These are phyloP conservation scores for Tuber magnatum DNA, from an alignment of 495 filamentous ascomycete genomes.

Conservation along the genomic window DNA sequence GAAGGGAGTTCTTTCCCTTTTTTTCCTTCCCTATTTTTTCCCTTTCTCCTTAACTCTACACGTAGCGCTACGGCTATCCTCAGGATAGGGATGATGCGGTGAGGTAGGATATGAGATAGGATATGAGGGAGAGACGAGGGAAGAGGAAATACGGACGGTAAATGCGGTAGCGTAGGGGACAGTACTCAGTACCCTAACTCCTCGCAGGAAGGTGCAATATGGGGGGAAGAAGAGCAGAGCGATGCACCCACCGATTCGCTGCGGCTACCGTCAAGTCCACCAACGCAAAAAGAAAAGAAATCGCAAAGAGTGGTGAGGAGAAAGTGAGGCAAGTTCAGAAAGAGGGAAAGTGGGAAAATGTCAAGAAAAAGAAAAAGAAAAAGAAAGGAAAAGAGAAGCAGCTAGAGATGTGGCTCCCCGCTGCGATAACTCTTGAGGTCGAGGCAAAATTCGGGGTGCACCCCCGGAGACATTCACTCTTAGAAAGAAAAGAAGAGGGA, in stretches of 20 bases:
- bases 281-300: not conserved
- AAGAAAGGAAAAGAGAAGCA: not conserved
- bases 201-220: not conserved
- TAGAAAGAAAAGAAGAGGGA: not conserved
- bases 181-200: not conserved
- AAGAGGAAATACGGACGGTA: not conserved
- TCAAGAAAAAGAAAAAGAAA: not conserved
- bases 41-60: not conserved
- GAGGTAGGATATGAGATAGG: not conserved
- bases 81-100: not conserved
- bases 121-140: not conserved
- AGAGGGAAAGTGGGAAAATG: not conserved
- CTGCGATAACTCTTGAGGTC: not conserved
- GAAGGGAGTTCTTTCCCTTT: not conserved
- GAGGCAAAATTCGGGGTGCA: not conserved
- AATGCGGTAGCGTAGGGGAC: not conserved
- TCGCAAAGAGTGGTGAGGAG: not conserved
- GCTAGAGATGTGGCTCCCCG: not conserved
- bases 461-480: not conserved
- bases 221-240: not conserved
- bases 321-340: not conserved
- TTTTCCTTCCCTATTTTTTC: too few relatives aligned
- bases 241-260: not conserved
- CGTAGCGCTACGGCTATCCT: not conserved
- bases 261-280: not conserved